Evolutionary conservation across 176 grass and related monocot genomes (phyloP), one percentile per base, ranked within the genome.

Genomic region (Stipa capillata): DNA sequence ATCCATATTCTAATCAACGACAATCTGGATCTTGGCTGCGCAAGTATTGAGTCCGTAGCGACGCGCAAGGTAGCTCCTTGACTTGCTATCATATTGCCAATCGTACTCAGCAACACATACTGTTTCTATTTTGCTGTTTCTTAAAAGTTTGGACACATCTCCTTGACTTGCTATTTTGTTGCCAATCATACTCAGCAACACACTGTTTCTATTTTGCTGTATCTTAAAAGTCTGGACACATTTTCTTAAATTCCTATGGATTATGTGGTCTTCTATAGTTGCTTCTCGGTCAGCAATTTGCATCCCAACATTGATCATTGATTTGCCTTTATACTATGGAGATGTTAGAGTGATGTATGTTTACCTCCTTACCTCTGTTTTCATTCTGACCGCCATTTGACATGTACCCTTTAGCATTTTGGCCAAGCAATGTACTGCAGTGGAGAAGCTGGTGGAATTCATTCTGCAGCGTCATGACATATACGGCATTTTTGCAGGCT

Each of bases 21-120:
- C 82, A 88, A 96, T 88, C 85, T 96, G 63, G 93, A 96, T 90
- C 93, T 92, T 81, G 87, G 89, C 21, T 96, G 93, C 77, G 93
- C 89, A 71, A 71, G 91, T 66, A 96, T 96, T 74, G 93, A 92
- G 84, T 77, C 81, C 57, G 93, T 92, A 40, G 93, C 89, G 32
- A 82, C 79, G 15, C 80, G 86, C 51, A 89, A 96, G 93, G 93
- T 96, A 73, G 7, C 72, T 65, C 42, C 72, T 52, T 81, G 48
- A 20, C 72, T 78, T 57, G 41, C 69, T 67, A 51, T 49, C 29
- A 18, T 83, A 20, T 78, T 37, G 13, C 33, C 61, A 40, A n/a
- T 66, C 23, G 69, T 73, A 29, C 45, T 69, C 40, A 79, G 50
- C 25, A 79, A 56, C 7, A 76, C 21, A 65, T 67, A 51, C 12